Percentiles rank a stretch among this genome's conserved stretches.
Conservation (phyloP, 257 asterid genomes). For the Primulina tabacum region DNA sequence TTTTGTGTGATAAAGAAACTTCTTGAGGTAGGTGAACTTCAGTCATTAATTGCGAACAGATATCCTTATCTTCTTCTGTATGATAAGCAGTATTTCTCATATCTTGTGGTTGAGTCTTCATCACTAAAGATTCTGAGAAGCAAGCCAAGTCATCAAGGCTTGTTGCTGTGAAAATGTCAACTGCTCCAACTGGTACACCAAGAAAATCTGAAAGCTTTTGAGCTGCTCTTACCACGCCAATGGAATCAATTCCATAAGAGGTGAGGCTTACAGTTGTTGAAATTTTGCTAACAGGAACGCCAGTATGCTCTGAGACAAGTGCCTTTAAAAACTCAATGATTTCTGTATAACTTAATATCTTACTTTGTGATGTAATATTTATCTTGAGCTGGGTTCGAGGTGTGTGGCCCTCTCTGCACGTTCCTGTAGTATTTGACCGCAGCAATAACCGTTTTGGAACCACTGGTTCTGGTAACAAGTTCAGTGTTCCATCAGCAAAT, state of each 20-base stretch:
- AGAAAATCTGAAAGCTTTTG: slow-evolving; percentile 86
- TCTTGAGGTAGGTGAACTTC: slow-evolving; percentile 41
- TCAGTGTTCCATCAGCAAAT: slow-evolving; percentile 61
- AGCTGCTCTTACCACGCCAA: slow-evolving; percentile 94
- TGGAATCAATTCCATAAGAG: slow-evolving; percentile 81
- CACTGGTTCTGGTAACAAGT: slow-evolving; percentile 49
- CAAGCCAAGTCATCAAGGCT: slow-evolving; percentile 72
- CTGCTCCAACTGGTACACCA: slow-evolving; percentile 79
- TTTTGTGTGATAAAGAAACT: slow-evolving; percentile 41
- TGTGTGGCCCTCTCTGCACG: slow-evolving; percentile 67
- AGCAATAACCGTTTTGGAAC: slow-evolving; percentile 38
- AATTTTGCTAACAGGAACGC: slow-evolving; percentile 52
- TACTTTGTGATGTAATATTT: slow-evolving; percentile 24
- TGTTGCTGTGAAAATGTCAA: slow-evolving; percentile 82
- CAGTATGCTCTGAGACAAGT: slow-evolving; percentile 66
- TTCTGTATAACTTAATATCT: slow-evolving; percentile 38
- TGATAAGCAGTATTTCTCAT: slow-evolving; percentile 22
- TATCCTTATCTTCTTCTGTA: slow-evolving; percentile 40
- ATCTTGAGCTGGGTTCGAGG: slow-evolving; percentile 50
- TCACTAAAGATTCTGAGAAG: slow-evolving; percentile 57
- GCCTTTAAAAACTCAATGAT: slow-evolving; percentile 57
- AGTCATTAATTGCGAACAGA: slow-evolving; percentile 34
- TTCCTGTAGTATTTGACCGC: slow-evolving; percentile 72
- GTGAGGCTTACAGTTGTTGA: slow-evolving; percentile 57
- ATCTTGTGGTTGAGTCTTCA: slow-evolving; percentile 50